Percentiles rank a stretch among this genome's conserved stretches.
phyloP scores from a whole-genome alignment of 345 rosid species.

The Gossypium mustelinum region DNA sequence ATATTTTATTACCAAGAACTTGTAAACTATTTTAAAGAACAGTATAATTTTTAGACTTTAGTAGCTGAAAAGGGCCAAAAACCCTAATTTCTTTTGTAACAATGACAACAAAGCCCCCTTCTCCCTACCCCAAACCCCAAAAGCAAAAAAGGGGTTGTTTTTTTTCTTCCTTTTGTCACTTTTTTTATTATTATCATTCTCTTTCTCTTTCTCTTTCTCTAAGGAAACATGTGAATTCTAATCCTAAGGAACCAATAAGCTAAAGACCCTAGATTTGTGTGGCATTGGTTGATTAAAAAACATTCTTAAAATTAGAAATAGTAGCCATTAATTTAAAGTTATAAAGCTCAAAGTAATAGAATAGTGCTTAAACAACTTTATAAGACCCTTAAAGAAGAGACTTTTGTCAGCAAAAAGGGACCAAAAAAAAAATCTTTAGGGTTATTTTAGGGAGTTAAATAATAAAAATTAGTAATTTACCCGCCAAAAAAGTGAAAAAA shows the following conservation, averaged over 20 bases:
- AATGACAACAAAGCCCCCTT: conserved; percentile 29
- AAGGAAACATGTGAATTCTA: neutral
- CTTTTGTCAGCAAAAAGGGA: neutral
- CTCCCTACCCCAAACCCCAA: neutral
- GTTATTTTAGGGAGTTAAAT: neutral
- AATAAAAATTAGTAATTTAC: neutral
- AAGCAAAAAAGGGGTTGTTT: neutral
- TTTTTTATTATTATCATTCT: neutral
- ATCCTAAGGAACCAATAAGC: neutral
- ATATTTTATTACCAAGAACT: conserved; percentile 17
- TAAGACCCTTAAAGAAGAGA: neutral
- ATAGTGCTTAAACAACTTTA: neutral
- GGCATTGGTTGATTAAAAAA: neutral
- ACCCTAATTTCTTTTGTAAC: conserved; percentile 27
- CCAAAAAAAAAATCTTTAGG: neutral
- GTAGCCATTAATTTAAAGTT: neutral
- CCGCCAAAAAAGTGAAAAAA: neutral
- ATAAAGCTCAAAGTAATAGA: neutral
- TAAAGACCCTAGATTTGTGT: neutral
- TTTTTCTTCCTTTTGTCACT: conserved; percentile 18
- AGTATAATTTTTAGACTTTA: neutral
- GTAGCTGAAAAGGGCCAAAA: conserved; percentile 23
- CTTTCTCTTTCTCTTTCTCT: neutral
- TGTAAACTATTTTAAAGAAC: neutral
- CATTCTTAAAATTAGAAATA: neutral